These are phyloP conservation scores for Tephrocybe sp. DNA, from an alignment of 768 basidiomycete genomes.

Conservation along the genomic window DNA sequence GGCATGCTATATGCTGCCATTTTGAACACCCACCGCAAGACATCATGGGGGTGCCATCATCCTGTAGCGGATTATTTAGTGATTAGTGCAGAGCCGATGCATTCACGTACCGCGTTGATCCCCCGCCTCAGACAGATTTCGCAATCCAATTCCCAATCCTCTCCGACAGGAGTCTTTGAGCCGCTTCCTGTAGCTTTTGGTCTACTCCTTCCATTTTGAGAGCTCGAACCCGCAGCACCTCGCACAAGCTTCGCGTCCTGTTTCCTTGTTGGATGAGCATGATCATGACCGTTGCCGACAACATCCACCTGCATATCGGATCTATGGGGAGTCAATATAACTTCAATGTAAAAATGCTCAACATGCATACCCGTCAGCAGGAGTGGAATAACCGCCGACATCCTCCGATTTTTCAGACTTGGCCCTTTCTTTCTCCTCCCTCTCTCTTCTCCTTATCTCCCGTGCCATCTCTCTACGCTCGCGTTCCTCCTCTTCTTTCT, in stretches of 20 bases:
- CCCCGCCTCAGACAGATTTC: conserved; percentile 78
- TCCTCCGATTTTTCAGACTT: conserved; percentile 26
- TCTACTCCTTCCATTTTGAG: conserved; percentile 4
- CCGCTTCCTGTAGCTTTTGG: conserved; percentile 24
- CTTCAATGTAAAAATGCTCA: background rate
- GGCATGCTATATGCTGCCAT: conserved; percentile 91
- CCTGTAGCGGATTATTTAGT: conserved; percentile 40
- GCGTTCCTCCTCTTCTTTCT: conserved; percentile 56
- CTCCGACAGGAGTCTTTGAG: conserved; percentile 51
- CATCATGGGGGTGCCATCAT: conserved; percentile 76
- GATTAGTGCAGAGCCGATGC: conserved; percentile 10
- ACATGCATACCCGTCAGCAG: conserved; percentile 9
- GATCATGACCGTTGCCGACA: background rate
- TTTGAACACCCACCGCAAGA: conserved; percentile 78
- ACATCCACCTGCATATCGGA: conserved; percentile 9
- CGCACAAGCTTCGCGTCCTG: conserved; percentile 3
- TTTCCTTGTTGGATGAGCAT: background rate
- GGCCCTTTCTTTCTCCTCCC: conserved; percentile 45
- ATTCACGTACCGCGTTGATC: conserved; percentile 63
- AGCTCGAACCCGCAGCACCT: background rate
- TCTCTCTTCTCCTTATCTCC: conserved; percentile 49
- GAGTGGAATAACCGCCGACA: conserved; percentile 12
- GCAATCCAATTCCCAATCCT: conserved; percentile 86
- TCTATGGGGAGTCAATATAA: background rate
- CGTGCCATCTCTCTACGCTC: conserved; percentile 55